phyloP scores from a whole-genome alignment of 805 yeast species.

The Pichia heedii region DNA sequence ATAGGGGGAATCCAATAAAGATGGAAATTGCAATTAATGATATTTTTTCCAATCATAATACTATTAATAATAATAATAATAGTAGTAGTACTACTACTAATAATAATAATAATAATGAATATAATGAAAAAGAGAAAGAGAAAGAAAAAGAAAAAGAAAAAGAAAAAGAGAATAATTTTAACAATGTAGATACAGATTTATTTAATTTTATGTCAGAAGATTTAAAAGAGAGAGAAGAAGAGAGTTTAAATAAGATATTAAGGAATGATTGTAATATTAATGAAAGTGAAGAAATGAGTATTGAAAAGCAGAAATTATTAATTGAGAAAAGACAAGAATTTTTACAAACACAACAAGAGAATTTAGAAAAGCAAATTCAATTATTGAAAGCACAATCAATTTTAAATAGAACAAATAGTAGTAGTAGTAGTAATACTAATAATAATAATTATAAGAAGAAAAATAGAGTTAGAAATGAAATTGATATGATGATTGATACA shows the following conservation, averaged over 20 bases:
- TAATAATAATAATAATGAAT: background rate
- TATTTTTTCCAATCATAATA: slow-evolving; percentile 18
- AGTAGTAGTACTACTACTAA: background rate
- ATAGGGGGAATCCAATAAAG: background rate
- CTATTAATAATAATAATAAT: background rate
- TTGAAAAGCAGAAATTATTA: slow-evolving; percentile 1
- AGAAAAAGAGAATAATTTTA: background rate
- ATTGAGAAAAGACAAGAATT: slow-evolving; percentile 6
- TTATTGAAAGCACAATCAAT: slow-evolving; percentile 11
- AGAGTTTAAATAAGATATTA: slow-evolving; percentile 11
- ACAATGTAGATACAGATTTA: slow-evolving; percentile 3
- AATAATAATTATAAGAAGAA: no score
- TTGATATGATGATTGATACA: background rate
- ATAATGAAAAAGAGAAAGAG: background rate
- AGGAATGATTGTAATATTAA: slow-evolving; percentile 6
- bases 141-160: background rate
- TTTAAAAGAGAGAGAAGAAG: slow-evolving; percentile 11
- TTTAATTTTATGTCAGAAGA: slow-evolving; percentile 10
- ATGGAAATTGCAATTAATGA: slow-evolving; percentile 23
- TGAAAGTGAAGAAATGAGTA: background rate
- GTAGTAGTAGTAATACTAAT: no score
- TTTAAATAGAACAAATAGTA: no score
- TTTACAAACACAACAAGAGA: slow-evolving; percentile 18
- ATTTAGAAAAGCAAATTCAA: slow-evolving; percentile 12
- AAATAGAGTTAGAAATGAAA: no score